Percentiles rank a stretch among this genome's conserved stretches.
Evolutionary conservation across 768 basidiomycete genomes (phyloP).

Genomic region (Tylopilus rubrobrunneus): DNA sequence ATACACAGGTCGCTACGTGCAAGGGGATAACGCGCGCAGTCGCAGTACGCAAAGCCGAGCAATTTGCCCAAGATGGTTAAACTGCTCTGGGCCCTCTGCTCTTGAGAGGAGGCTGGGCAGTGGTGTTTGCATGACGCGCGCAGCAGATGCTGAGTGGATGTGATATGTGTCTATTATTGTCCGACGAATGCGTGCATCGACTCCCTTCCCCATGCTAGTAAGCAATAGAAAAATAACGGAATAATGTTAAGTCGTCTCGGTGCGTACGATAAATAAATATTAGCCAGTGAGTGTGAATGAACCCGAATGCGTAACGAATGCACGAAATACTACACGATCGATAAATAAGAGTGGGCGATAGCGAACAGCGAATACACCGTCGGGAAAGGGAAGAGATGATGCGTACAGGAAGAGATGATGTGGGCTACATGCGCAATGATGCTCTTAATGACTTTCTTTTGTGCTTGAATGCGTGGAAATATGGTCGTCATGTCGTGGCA

Average conservation of each 20-base stretch:
- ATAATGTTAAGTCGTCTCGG: slow-evolving; percentile 4
- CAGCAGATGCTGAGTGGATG: neutral
- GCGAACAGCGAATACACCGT: slow-evolving; percentile 17
- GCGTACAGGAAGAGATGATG: slow-evolving; percentile 2
- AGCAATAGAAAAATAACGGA: slow-evolving; percentile 6
- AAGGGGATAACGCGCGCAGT: slow-evolving; percentile 19
- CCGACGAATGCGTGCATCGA: neutral
- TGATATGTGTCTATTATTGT: slow-evolving; percentile 1
- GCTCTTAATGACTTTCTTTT: neutral
- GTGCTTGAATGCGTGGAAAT: slow-evolving; percentile 1
- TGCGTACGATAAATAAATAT: slow-evolving; percentile 21
- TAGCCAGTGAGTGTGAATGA: neutral
- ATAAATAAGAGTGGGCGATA: slow-evolving; percentile 14
- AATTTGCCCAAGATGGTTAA: slow-evolving; percentile 5
- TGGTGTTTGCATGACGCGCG: neutral
- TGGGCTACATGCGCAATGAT: slow-evolving; percentile 12
- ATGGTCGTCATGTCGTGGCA: slow-evolving; percentile 3
- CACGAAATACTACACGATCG: slow-evolving; percentile 12
- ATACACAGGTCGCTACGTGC: neutral
- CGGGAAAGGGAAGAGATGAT: neutral
- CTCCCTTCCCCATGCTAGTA: neutral
- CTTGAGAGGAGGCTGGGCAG: neutral
- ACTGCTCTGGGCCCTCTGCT: neutral
- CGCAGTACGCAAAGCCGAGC: slow-evolving; percentile 9
- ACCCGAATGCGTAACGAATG: slow-evolving; percentile 13